Evolutionary conservation across 306 rosid species (phyloP), one percentile per base, ranked within the genome.

Genomic region (Sphenostylis stenocarpa): DNA sequence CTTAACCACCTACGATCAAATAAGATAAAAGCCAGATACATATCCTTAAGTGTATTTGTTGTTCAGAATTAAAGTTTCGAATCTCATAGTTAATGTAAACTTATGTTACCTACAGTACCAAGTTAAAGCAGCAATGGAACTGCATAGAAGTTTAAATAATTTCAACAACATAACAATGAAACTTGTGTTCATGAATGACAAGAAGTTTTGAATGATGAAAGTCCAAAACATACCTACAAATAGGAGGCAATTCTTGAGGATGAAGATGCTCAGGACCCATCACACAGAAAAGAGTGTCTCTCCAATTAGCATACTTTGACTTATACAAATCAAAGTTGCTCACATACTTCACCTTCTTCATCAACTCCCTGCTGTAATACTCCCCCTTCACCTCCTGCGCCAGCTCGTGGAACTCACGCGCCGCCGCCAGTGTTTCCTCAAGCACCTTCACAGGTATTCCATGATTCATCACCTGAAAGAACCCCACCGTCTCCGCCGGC

Each of bases 381-480:
- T 63, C 80, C 7, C 15, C 76, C 72, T 85, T 88, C 77, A 68
- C 6, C 85, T 81, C 85, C 14, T 34, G 56, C 0, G 85, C 78
- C 19, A 79, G 73, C 82, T 88, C 89, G 76, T 83, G 86, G 45
- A 88, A 88, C 61, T 49, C 75, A 67, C 85, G 86, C 23, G 77
- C 89, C 72, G 64, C 87, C 66, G 5, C 64, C 64, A 83, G 0
- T 86, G 66, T 36, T 55, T 52, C 70, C 70, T 81, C 70, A 85
- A 85, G 39, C 58, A 85, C 38, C 11, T 56, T 43, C 36, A 33
- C 0, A 4, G 79, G 72, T 11, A 85, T 56, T 45, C 85, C 89
- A 44, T 88, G 87, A 49, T 88, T 88, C 75, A 85, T 83, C 77
- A 85, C 86, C 72, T 78, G 87, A 41, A 88, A 88, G 67, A 88